These are phyloP conservation scores for Arabidopsis suecica DNA, from an alignment of 345 rosid species.

Conservation along the genomic window DNA sequence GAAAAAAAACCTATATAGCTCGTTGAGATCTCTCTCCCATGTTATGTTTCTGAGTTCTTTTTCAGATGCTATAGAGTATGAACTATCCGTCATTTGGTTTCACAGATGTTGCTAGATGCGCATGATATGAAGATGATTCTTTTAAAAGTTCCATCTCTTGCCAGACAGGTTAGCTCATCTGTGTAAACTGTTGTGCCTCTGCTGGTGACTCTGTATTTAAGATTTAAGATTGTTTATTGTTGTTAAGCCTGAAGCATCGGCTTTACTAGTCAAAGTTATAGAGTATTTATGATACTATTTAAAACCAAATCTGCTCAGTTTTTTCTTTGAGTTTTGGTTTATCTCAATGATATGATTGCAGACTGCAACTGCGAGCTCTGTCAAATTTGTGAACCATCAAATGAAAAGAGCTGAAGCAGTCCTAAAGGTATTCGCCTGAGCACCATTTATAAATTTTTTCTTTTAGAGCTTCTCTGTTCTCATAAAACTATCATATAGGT, in stretches of 20 bases:
- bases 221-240: not conserved
- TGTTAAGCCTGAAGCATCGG: not conserved
- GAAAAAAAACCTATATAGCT: not conserved
- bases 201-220: not conserved
- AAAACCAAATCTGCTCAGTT: not conserved
- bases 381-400: conserved; percentile 89
- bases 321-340: not conserved
- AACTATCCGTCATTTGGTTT: conserved; percentile 7
- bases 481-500: too few species aligned
- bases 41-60: conserved; percentile 12
- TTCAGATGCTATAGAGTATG: not conserved
- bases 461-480: too few species aligned
- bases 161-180: conserved; percentile 68
- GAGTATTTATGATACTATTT: not conserved
- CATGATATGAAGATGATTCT: conserved; percentile 95
- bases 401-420: conserved; percentile 99
- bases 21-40: not conserved
- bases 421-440: conserved; percentile 60
- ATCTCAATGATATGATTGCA: conserved; percentile 35
- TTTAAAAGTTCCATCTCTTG: conserved; percentile 83
- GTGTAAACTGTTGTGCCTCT: not conserved
- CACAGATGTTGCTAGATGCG: conserved; percentile 92
- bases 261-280: not conserved
- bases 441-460: too few species aligned
- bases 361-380: conserved; percentile 78